Percentiles rank a stretch among this genome's conserved stretches.
Conservation (phyloP, 305 asterid genomes). For the Ajuga reptans region DNA sequence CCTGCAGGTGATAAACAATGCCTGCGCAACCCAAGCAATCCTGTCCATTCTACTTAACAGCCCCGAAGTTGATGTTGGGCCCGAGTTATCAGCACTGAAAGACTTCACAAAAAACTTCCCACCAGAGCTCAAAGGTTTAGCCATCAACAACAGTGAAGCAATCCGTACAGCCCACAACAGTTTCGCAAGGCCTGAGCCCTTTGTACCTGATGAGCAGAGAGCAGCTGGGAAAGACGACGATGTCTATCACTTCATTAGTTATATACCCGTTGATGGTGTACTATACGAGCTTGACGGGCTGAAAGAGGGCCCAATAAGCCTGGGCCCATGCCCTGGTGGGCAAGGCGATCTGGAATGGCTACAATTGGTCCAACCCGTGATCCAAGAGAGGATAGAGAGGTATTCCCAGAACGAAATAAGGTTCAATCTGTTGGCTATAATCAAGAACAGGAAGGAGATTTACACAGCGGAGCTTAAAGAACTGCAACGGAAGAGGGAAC, state of each 20-base stretch:
- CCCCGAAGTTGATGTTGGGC: conserved; percentile 77
- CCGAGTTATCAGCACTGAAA: conserved; percentile 64
- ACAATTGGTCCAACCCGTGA: conserved; percentile 66
- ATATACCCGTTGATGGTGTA: conserved; percentile 79
- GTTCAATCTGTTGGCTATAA: conserved; percentile 76
- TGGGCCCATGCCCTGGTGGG: conserved; percentile 63
- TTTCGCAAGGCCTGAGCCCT: conserved; percentile 90
- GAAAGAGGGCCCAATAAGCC: conserved; percentile 94
- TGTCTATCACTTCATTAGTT: conserved; percentile 91
- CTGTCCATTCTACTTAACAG: conserved; percentile 78
- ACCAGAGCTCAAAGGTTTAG: conserved; percentile 84
- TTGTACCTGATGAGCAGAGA: conserved; percentile 79
- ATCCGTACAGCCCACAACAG: conserved; percentile 93
- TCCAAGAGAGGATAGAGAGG: conserved; percentile 80
- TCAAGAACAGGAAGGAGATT: conserved; percentile 78
- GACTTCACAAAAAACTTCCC: conserved; percentile 92
- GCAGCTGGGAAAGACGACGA: conserved; percentile 81
- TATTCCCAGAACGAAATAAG: conserved; percentile 78
- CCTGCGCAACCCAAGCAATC: conserved; percentile 97
- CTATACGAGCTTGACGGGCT: conserved; percentile 94
- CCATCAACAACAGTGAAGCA: conserved; percentile 87
- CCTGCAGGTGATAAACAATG: conserved; percentile 81
- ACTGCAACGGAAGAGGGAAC: conserved; percentile 77
- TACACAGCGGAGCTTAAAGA: conserved; percentile 85
- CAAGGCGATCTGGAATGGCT: conserved; percentile 66